Base-by-base conservation (phyloP, 805 yeast species). In the Candida rishiriensis region DNA sequence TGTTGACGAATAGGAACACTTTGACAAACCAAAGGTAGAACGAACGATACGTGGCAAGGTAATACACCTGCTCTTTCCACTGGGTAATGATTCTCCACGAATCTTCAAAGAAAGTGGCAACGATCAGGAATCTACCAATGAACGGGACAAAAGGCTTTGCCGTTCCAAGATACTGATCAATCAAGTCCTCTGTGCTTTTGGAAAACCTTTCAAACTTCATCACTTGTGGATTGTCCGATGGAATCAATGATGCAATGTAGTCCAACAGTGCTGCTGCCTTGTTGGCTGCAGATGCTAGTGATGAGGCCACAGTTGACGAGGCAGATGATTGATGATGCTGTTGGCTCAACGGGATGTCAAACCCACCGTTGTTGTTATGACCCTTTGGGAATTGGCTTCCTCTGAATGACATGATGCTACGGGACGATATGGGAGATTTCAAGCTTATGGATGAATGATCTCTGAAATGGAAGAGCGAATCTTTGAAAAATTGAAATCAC, bases 61-160 rank as follows among this genome's bases (percentile, higher is more conserved):
- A 91, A 63, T 79, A 85, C 18, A 88, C 87, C 66, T 91, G 99
- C 57, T 88, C 96, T 31, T 75, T 65, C 97, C 97, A 91, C 69
- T 90, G 97, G 6, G 88, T 69, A 42, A 81, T 55, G 57, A 91
- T 87, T 64, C 99, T 78, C 42, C 83, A 62, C 3, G 96, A 78
- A 60, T 93, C 98, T 67, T 91, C 98, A 53, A 81, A 78, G 62
- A 90, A 91, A 0, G 98, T 93, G 39, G 96, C 95, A 44, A 91
- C 96, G 49, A 91, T 90, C 52, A 90, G 78, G 48, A 87, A 80
- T 46, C 98, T 76, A 33, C 97, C 98, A 56, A 91, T 78, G 17
- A 81, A 81, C 9, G 98, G 97, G 39, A 90, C 83, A 56, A 79
- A 83, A 0, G 91, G 91, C 61, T 75, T 82, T 37, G 83, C 60